These are phyloP conservation scores for Penicillium robsamsonii DNA, from an alignment of 495 filamentous ascomycete genomes.

Conservation along the genomic window DNA sequence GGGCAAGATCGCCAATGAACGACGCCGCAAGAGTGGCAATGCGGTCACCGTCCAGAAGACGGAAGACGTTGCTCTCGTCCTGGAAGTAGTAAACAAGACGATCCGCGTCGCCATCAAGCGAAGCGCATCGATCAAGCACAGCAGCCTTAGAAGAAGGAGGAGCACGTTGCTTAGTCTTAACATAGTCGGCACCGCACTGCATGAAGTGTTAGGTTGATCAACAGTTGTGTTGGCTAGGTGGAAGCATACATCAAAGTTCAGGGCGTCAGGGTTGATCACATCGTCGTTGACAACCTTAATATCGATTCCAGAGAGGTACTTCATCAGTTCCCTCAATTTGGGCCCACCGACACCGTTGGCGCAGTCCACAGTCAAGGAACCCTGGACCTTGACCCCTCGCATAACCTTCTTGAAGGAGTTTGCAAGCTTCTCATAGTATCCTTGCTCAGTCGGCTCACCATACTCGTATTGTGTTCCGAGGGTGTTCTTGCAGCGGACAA, in stretches of 20 bases:
- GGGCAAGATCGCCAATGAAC: slow-evolving; percentile 87
- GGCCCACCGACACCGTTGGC: slow-evolving; percentile 96
- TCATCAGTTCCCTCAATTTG: slow-evolving; percentile 83
- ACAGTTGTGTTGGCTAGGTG: background rate
- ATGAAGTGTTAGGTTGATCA: slow-evolving; percentile 18
- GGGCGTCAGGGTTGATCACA: slow-evolving; percentile 77
- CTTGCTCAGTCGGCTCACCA: slow-evolving; percentile 81
- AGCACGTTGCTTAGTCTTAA: slow-evolving; percentile 93
- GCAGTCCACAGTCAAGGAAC: slow-evolving; percentile 82
- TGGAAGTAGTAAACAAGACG: slow-evolving; percentile 93
- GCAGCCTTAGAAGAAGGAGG: slow-evolving; percentile 78
- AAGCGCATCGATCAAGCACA: slow-evolving; percentile 78
- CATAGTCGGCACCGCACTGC: slow-evolving; percentile 92
- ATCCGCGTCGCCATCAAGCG: slow-evolving; percentile 93
- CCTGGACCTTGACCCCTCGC: slow-evolving; percentile 66
- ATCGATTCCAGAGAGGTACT: slow-evolving; percentile 72
- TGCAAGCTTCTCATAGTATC: slow-evolving; percentile 91
- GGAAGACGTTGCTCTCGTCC: slow-evolving; percentile 77
- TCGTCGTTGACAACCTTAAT: slow-evolving; percentile 90
- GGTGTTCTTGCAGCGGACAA: slow-evolving; percentile 93
- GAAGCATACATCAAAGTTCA: slow-evolving; percentile 76
- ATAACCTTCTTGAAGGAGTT: slow-evolving; percentile 78
- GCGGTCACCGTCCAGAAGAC: slow-evolving; percentile 91
- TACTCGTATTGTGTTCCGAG: slow-evolving; percentile 77
- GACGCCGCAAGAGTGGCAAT: slow-evolving; percentile 92